Evolutionary conservation across 371 early-diverging fungal species (phyloP).

Genomic region (Basidiobolus meristosporus): DNA sequence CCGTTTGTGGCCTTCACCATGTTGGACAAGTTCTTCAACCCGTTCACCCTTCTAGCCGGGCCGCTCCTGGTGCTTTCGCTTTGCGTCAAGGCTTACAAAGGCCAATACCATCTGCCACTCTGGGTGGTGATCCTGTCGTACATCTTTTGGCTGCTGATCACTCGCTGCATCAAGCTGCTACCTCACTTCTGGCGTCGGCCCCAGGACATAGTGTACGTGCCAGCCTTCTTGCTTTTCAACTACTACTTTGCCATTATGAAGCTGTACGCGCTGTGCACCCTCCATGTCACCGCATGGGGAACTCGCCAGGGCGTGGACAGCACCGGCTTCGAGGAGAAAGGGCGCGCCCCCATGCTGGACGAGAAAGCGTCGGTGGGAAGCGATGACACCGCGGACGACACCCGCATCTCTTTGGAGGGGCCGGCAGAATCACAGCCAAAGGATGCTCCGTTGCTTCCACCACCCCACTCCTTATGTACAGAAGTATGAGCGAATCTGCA

Average conservation of each 20-base stretch:
- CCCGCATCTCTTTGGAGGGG: too few species aligned
- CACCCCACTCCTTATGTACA: too few species aligned
- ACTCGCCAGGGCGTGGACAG: conserved; percentile 29
- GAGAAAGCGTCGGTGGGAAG: too few species aligned
- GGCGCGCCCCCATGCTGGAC: too few species aligned
- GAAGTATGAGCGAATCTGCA: too few species aligned
- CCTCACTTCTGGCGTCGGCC: conserved; percentile 47
- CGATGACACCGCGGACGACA: too few species aligned
- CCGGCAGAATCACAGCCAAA: too few species aligned
- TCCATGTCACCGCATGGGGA: conserved; percentile 56
- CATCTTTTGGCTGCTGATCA: conserved; percentile 37
- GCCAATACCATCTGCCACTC: conserved; percentile 12
- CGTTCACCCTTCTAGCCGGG: conserved; percentile 45
- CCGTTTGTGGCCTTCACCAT: conserved; percentile 57
- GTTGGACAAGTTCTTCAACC: conserved; percentile 58
- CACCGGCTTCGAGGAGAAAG: too few species aligned
- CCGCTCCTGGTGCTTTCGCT: conserved; percentile 25
- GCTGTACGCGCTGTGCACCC: conserved; percentile 42
- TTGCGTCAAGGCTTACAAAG: conserved; percentile 11
- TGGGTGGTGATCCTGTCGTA: conserved; percentile 44
- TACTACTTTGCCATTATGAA: conserved; percentile 56
- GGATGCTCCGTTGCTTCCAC: too few species aligned
- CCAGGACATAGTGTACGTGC: conserved; percentile 36
- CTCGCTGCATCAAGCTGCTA: conserved; percentile 42
- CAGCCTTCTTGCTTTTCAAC: conserved; percentile 45